Evolutionary conservation across 2,329 filamentous ascomycete species (phyloP).

Genomic region (Aspergillus latus): DNA sequence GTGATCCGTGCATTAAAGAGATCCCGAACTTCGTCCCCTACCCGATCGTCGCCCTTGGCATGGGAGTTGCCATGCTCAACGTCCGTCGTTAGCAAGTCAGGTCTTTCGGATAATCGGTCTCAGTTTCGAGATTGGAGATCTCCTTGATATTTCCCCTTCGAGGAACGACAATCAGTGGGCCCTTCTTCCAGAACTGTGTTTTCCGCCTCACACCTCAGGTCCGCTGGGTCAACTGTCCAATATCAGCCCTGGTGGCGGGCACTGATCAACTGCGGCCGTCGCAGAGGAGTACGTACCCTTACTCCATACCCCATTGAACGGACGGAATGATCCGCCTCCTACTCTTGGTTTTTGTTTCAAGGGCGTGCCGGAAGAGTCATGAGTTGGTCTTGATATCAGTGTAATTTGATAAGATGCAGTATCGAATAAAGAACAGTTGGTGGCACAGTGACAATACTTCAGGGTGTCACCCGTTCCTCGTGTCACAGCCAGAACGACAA

Average conservation of each 20-base stretch:
- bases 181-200: conserved; percentile 11
- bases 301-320: conserved; percentile 3
- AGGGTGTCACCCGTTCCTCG: background rate
- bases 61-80: conserved; percentile 3
- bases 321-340: conserved; percentile 2
- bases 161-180: conserved; percentile 32
- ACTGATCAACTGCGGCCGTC: conserved; percentile 4
- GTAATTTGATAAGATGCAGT: background rate
- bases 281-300: conserved; percentile 10
- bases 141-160: conserved; percentile 21
- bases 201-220: conserved; percentile 13
- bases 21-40: background rate
- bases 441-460: background rate
- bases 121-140: conserved; percentile 24
- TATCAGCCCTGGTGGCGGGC: conserved; percentile 2
- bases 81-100: background rate
- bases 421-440: background rate
- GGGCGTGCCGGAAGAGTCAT: too few relatives aligned
- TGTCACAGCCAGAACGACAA: conserved; percentile 7
- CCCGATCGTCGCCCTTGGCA: conserved; percentile 5
- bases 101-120: conserved; percentile 10
- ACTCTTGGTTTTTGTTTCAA: background rate
- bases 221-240: background rate
- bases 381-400: background rate
- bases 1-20: background rate